A percentile compares a stretch with the other conserved stretches of the same genome.
Evolutionary conservation across 208 protist genomes (phyloP).

Genomic region (Wallacemonas sp.): DNA sequence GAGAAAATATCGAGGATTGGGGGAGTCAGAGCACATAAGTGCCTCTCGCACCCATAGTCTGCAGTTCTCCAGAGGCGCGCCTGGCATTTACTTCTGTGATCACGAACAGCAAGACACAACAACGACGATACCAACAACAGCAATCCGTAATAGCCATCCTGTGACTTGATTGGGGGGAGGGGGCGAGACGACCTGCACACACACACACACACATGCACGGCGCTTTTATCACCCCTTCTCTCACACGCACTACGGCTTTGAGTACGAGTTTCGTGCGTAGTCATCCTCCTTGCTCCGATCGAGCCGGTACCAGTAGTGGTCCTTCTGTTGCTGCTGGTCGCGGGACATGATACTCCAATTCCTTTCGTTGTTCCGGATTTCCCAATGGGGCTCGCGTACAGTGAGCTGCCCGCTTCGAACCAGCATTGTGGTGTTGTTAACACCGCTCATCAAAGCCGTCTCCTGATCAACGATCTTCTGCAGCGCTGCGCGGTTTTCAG

Average conservation of each 20-base stretch:
- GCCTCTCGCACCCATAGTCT: too few species aligned
- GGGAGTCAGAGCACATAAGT: too few species aligned
- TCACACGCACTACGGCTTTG: constrained; percentile 25
- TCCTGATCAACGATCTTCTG: constrained; percentile 63
- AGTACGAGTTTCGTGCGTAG: constrained; percentile 78
- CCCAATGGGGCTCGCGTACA: constrained; percentile 80
- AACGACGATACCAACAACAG: too few species aligned
- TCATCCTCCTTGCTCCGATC: constrained; percentile 84
- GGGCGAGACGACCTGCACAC: too few species aligned
- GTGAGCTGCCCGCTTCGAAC: constrained; percentile 73
- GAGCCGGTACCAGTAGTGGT: constrained; percentile 85
- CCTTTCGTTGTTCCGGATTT: constrained; percentile 84
- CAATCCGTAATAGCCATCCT: too few species aligned
- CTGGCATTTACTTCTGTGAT: too few species aligned
- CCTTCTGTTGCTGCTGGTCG: constrained; percentile 88
- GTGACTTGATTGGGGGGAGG: too few species aligned
- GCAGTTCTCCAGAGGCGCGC: too few species aligned
- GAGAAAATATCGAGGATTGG: too few species aligned
- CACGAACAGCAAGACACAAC: too few species aligned
- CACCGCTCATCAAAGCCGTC: constrained; percentile 41
- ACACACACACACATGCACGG: background rate
- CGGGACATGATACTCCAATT: constrained; percentile 84
- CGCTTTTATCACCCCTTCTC: background rate
- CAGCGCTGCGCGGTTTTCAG: constrained; percentile 47
- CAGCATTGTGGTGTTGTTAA: constrained; percentile 68